A percentile compares a stretch with the other conserved stretches of the same genome.
These are phyloP conservation scores for Vigna nakashimae DNA, from an alignment of 306 rosid genomes.

Conservation along the genomic window DNA sequence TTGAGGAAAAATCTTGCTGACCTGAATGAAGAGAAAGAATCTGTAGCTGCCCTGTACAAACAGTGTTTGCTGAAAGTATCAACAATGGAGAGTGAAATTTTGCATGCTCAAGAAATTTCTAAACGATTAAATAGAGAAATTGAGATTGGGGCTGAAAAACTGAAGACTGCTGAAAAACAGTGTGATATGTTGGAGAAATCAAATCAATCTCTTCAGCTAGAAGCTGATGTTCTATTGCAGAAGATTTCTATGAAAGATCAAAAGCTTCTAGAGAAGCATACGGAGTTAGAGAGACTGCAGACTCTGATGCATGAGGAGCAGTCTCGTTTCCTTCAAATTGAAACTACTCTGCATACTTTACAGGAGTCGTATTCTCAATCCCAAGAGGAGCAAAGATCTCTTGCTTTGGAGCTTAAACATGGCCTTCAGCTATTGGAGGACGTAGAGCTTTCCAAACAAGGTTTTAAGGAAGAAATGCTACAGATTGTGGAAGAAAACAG, in stretches of 20 bases:
- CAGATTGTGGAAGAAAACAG: slow-evolving; percentile 74
- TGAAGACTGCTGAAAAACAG: slow-evolving; percentile 67
- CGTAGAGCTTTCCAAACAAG: slow-evolving; percentile 71
- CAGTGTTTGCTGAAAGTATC: slow-evolving; percentile 76
- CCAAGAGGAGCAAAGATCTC: slow-evolving; percentile 86
- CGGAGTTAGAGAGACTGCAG: slow-evolving; percentile 78
- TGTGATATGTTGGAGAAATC: slow-evolving; percentile 69
- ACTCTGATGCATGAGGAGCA: slow-evolving; percentile 76
- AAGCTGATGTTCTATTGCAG: slow-evolving; percentile 73
- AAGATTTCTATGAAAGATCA: slow-evolving; percentile 77
- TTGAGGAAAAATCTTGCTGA: slow-evolving; percentile 59
- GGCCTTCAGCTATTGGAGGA: slow-evolving; percentile 85
- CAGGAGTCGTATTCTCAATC: slow-evolving; percentile 78
- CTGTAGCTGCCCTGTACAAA: slow-evolving; percentile 58
- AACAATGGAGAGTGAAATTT: slow-evolving; percentile 73
- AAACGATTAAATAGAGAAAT: slow-evolving; percentile 63
- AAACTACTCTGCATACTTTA: slow-evolving; percentile 72
- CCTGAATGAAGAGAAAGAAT: slow-evolving; percentile 74
- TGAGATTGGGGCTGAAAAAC: slow-evolving; percentile 58
- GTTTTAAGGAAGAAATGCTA: slow-evolving; percentile 73
- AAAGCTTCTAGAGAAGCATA: slow-evolving; percentile 75
- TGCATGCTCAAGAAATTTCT: slow-evolving; percentile 63
- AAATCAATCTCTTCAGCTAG: slow-evolving; percentile 69
- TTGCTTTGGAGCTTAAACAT: slow-evolving; percentile 79
- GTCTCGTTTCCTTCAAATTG: slow-evolving; percentile 74